Percentiles rank a stretch among this genome's conserved stretches.
phyloP scores from a whole-genome alignment of 345 rosid genomes.

The Eucalyptus pumila region DNA sequence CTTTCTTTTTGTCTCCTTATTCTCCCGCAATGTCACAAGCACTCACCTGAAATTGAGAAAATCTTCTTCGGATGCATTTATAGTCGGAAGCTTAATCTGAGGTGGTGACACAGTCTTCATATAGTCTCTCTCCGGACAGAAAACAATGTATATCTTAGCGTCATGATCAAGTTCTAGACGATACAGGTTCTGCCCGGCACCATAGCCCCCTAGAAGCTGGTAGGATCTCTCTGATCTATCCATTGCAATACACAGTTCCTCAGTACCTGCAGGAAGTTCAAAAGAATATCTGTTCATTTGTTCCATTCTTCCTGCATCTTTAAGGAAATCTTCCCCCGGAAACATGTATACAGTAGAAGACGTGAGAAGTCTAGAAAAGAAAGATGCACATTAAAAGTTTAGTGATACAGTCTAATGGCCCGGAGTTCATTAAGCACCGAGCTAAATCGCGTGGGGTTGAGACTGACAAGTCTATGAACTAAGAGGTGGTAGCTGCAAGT shows the following conservation, averaged over 20 bases:
- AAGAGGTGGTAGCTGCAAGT: not conserved
- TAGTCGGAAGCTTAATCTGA: conserved; percentile 52
- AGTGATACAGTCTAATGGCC: not conserved
- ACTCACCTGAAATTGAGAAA: not conserved
- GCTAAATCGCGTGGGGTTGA: not conserved
- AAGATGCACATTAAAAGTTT: not conserved
- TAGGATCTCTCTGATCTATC: conserved; percentile 78
- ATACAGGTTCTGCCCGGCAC: conserved; percentile 65
- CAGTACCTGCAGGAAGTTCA: conserved; percentile 27
- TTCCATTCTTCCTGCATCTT: not conserved
- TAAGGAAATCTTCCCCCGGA: not conserved
- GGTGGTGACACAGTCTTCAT: conserved; percentile 4
- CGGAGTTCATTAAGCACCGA: not conserved
- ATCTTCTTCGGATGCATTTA: conserved; percentile 31
- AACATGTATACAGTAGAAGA: not conserved
- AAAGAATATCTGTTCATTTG: not conserved
- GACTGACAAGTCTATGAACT: not conserved
- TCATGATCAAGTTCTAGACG: conserved; percentile 22
- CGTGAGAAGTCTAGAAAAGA: not conserved
- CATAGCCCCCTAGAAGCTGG: conserved; percentile 81
- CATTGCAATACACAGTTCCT: conserved; percentile 78
- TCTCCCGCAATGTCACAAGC: not conserved
- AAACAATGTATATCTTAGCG: conserved; percentile 19
- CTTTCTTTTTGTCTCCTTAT: not conserved
- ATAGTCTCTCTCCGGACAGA: conserved; percentile 20